Base-by-base conservation (phyloP, 1,284 basidiomycete genomes). In the Amylostereum areolatum region DNA sequence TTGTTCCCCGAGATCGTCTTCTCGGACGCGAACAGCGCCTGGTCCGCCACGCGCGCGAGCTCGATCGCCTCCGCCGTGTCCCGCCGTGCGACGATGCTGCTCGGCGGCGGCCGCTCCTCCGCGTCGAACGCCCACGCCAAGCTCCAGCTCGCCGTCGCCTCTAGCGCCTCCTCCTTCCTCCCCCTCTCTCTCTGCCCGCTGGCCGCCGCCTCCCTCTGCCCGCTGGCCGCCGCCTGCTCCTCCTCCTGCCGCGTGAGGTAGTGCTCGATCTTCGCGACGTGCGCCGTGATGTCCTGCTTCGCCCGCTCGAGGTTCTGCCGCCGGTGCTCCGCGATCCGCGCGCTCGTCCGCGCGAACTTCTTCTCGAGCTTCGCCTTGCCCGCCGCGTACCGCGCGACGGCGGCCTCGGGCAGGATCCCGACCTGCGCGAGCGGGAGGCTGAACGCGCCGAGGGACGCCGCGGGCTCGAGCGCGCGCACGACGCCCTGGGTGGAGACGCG, bases 71-170 rank as follows among this genome's bases (percentile, higher is more conserved):
- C 88, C 37, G 73, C 71, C 2, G 87, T 90, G 58, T 92, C 89
- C 45, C 87, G 68, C 49, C 89, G 70, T 31, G 86, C 81, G 31
- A 86, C 85, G 56, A 92, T 89, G 53, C 87, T 89, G 57, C 85
- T 88, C 3, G 90, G 83, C 6, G 89, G 89, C 5, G 89, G 89
- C 29, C 72, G 71, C 64, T 92, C 89, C 46, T 81, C 73, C n/a
- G 67, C 74, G 55, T 87, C 83, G 49, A 90, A 63, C 24, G 80
- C 83, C 89, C 84, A 92, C 12, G 83, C 80, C 81, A 84, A 89
- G 43, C 70, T 74, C 83, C 80, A 85, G 55, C 72, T 74, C 25
- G 72, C 77, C 32, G 73, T 70, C 5, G 72, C 68, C 5, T 65
- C 65, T 42, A 73, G 60, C 30, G 77, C 54, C 74, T 76, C 48